Conservation (phyloP, 2,329 filamentous ascomycete genomes). For the Immersiporthe knoxdaviesiana region DNA sequence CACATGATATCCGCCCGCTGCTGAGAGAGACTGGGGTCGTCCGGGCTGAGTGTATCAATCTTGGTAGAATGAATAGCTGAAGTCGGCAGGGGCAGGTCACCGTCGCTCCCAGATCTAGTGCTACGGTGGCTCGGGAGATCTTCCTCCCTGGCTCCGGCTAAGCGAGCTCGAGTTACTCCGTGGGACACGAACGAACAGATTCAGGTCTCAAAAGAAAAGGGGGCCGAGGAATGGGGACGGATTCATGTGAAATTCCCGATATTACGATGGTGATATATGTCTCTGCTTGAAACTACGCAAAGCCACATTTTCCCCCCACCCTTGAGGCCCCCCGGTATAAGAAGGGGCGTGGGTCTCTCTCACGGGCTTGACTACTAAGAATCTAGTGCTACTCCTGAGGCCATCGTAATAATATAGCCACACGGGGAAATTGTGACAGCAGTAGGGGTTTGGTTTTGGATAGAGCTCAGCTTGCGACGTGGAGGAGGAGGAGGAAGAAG, state of each 20-base stretch:
- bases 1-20: conserved; percentile 17
- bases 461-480: background rate
- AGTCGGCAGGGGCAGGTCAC: conserved; percentile 8
- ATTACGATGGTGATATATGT: conserved; percentile 4
- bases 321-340: background rate
- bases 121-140: conserved; percentile 3
- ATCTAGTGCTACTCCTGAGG: background rate
- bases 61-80: background rate
- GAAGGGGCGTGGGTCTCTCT: background rate
- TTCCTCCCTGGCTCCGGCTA: conserved; percentile 15
- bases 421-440: background rate
- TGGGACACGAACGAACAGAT: background rate
- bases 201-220: background rate
- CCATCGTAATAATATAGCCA: background rate
- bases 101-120: conserved; percentile 4
- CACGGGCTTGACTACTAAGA: background rate
- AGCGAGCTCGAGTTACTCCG: conserved; percentile 13
- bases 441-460: background rate
- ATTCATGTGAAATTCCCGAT: background rate
- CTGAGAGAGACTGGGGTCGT: background rate
- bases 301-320: background rate
- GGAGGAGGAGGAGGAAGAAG: background rate
- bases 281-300: conserved; percentile 7
- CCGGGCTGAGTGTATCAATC: background rate
- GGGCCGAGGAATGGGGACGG: background rate